A percentile compares a stretch with the other conserved stretches of the same genome.
phyloP scores from a whole-genome alignment of 768 basidiomycete species.

The Lenzites betulinus region DNA sequence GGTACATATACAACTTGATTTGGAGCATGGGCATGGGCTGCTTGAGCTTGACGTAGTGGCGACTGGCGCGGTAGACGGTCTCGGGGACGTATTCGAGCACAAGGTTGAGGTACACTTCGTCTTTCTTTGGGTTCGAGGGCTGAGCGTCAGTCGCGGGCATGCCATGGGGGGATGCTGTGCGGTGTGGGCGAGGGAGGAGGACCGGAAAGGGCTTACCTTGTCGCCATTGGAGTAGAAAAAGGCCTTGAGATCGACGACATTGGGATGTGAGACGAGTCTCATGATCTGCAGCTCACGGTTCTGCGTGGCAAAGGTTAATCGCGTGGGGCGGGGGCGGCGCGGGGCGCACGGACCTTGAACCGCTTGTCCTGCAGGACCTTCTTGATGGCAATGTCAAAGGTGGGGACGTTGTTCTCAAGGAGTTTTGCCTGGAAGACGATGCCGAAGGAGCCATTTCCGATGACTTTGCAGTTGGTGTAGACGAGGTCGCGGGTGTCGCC shows the following conservation, averaged over 20 bases:
- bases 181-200: not conserved
- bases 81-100: slow-evolving; percentile 99
- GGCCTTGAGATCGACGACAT: slow-evolving; percentile 95
- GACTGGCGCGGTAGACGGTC: slow-evolving; percentile 97
- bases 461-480: slow-evolving; percentile 98
- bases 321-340: not conserved
- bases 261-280: slow-evolving; percentile 94
- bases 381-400: slow-evolving; percentile 96
- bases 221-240: slow-evolving; percentile 99
- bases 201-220: slow-evolving; percentile 66
- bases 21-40: slow-evolving; percentile 99
- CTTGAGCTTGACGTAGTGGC: slow-evolving; percentile 99
- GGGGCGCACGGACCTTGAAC: slow-evolving; percentile 83
- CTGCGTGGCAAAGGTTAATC: slow-evolving; percentile 43
- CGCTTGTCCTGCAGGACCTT: slow-evolving; percentile 99
- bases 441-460: slow-evolving; percentile 98
- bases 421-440: slow-evolving; percentile 97
- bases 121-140: slow-evolving; percentile 64
- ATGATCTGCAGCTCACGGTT: slow-evolving; percentile 99
- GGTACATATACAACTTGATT: slow-evolving; percentile 99
- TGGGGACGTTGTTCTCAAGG: slow-evolving; percentile 56
- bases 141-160: slow-evolving; percentile 16
- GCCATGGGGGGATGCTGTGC: slow-evolving; percentile 3
- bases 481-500: slow-evolving; percentile 85
- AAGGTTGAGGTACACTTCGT: slow-evolving; percentile 99